Percentiles rank a stretch among this genome's conserved stretches.
Conservation (phyloP, 2,329 filamentous ascomycete species). For the Juglanconis oblonga region DNA sequence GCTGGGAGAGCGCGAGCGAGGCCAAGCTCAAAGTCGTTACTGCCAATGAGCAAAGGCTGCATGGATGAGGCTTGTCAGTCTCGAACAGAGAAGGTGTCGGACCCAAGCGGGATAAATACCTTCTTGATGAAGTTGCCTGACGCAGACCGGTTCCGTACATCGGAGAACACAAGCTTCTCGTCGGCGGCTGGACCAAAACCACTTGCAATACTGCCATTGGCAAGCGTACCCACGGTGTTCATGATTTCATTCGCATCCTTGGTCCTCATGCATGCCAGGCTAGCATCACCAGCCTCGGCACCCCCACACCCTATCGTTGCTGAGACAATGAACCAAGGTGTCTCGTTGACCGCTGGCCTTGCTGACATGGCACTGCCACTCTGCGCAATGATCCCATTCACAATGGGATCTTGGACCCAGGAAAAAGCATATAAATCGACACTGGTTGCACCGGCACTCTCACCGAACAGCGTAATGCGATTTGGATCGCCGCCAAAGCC, state of each 20-base stretch:
- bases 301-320: constrained; percentile 6
- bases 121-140: not conserved
- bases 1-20: not conserved
- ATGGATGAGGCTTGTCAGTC: too few relatives aligned
- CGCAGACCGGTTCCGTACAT: not conserved
- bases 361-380: not conserved
- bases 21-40: not conserved
- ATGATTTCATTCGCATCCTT: constrained; percentile 2
- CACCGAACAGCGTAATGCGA: constrained; percentile 17
- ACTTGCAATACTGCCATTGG: not conserved
- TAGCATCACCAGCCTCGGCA: not conserved
- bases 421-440: not conserved
- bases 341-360: not conserved
- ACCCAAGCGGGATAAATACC: not conserved
- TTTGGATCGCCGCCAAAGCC: constrained; percentile 22
- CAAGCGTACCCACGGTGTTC: not conserved
- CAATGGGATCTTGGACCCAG: constrained; percentile 6
- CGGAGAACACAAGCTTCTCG: not conserved
- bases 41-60: not conserved
- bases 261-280: constrained; percentile 3
- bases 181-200: not conserved
- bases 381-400: constrained; percentile 3
- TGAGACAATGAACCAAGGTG: constrained; percentile 1
- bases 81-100: too few relatives aligned
- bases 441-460: constrained; percentile 7